A percentile compares a stretch with the other conserved stretches of the same genome.
phyloP scores from a whole-genome alignment of 495 filamentous ascomycete species.

The Neurospora sp. region DNA sequence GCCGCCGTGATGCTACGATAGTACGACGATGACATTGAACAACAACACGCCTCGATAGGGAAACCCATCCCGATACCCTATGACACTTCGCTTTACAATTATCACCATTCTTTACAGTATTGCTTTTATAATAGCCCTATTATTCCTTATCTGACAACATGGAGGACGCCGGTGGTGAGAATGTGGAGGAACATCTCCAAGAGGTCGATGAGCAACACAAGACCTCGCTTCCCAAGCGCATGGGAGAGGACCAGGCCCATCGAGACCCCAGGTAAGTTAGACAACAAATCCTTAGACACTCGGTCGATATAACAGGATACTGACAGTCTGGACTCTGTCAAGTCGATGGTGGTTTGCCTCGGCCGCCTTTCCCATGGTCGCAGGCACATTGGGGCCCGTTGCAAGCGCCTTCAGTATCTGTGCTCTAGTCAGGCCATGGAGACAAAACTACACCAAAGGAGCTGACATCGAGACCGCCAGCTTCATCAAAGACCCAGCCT shows the following conservation, averaged over 20 bases:
- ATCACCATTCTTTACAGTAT: background rate
- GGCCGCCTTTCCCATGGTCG: slow-evolving; percentile 70
- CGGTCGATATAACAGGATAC: background rate
- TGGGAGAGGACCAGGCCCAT: slow-evolving; percentile 29
- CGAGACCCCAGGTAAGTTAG: slow-evolving; percentile 43
- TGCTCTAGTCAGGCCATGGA: slow-evolving; percentile 64
- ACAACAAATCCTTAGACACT: background rate
- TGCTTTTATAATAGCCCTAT: background rate
- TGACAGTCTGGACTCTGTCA: background rate
- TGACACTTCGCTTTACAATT: background rate
- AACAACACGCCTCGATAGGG: background rate
- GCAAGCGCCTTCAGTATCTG: slow-evolving; percentile 73
- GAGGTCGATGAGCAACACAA: slow-evolving; percentile 9
- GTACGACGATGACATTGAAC: background rate
- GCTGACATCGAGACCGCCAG: slow-evolving; percentile 35
- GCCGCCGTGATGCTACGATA: background rate
- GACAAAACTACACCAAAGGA: slow-evolving; percentile 48
- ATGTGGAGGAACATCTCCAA: slow-evolving; percentile 12
- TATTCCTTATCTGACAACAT: slow-evolving; percentile 7
- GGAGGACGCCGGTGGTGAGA: slow-evolving; percentile 22
- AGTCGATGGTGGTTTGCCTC: slow-evolving; percentile 83
- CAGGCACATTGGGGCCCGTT: slow-evolving; percentile 77
- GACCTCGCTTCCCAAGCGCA: slow-evolving; percentile 7
- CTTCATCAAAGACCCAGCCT: slow-evolving; percentile 56
- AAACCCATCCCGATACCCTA: background rate